Percentiles rank a stretch among this genome's conserved stretches.
Conservation (phyloP, 2,329 filamentous ascomycete genomes). For the Rachicladosporium sp. region DNA sequence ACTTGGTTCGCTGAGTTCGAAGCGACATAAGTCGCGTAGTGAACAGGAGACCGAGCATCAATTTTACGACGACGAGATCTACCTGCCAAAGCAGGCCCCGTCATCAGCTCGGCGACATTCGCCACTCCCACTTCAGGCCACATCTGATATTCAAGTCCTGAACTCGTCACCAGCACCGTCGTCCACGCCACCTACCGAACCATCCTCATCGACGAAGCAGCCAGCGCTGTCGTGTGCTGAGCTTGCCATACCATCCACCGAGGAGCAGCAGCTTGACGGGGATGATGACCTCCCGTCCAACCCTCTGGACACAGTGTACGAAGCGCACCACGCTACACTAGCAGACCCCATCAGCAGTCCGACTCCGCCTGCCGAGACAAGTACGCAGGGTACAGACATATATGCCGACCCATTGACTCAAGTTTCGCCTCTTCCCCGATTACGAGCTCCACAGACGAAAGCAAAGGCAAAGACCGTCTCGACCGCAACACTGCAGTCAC, state of each 20-base stretch:
- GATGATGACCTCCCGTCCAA: conserved; percentile 10
- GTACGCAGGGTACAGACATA: conserved; percentile 4
- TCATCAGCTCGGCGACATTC: conserved; percentile 12
- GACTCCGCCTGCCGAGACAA: conserved; percentile 4
- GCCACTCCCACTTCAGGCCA: conserved; percentile 8
- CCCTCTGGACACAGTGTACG: conserved; percentile 14
- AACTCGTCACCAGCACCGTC: conserved; percentile 23
- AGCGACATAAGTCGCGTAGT: conserved; percentile 9
- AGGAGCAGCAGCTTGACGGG: conserved; percentile 14
- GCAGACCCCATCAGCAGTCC: conserved; percentile 32
- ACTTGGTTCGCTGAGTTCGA: conserved; percentile 10
- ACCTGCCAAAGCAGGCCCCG: conserved; percentile 4
- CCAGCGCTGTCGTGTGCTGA: no score
- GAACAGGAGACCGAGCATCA: conserved; percentile 1
- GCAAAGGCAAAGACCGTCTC: conserved; percentile 20
- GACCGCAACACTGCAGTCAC: conserved; percentile 32
- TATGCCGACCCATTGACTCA: conserved; percentile 14
- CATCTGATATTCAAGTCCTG: conserved; percentile 19
- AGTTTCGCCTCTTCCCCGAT: conserved; percentile 11
- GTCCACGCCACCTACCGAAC: conserved; percentile 15
- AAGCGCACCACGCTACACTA: conserved; percentile 28
- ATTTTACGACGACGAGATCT: conserved; percentile 3
- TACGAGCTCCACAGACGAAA: conserved; percentile 8
- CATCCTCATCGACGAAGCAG: conserved; percentile 7
- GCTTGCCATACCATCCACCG: conserved; percentile 17